Conservation (phyloP, 306 rosid species). For the Luffa aegyptiaca region DNA sequence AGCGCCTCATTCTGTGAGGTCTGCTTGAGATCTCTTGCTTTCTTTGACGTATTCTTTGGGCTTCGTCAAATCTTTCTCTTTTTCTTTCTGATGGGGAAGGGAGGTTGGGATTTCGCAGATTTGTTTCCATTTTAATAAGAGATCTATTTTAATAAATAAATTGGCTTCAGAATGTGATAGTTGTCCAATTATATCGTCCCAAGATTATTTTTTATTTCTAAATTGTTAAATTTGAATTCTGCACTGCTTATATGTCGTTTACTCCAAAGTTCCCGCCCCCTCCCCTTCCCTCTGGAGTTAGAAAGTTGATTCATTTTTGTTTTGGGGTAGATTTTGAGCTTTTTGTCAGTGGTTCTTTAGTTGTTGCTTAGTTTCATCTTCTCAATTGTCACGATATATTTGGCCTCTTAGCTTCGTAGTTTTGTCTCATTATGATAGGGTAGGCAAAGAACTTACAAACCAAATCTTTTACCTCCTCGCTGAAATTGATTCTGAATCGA, state of each 20-base stretch:
- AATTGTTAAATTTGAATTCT: neutral
- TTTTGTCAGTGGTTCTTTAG: neutral
- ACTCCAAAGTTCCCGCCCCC: neutral
- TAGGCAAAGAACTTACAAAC: neutral
- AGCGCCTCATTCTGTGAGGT: constrained; percentile 5
- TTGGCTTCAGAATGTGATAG: neutral
- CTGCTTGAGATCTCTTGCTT: neutral
- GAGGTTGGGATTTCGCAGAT: neutral
- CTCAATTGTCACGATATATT: neutral
- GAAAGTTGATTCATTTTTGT: neutral
- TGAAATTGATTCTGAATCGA: neutral
- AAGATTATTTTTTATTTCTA: neutral
- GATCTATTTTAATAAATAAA: neutral
- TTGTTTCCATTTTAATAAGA: neutral
- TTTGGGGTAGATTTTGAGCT: neutral
- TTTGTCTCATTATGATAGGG: neutral
- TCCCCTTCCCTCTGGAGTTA: neutral
- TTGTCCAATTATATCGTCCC: neutral
- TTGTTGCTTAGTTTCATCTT: neutral
- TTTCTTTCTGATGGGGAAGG: neutral
- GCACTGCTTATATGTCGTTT: neutral
- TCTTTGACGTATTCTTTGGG: neutral
- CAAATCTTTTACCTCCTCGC: neutral
- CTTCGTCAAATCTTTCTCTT: neutral
- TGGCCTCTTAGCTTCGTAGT: neutral